Base-by-base conservation (phyloP, 2,329 filamentous ascomycete species). In the Apiospora sp. region DNA sequence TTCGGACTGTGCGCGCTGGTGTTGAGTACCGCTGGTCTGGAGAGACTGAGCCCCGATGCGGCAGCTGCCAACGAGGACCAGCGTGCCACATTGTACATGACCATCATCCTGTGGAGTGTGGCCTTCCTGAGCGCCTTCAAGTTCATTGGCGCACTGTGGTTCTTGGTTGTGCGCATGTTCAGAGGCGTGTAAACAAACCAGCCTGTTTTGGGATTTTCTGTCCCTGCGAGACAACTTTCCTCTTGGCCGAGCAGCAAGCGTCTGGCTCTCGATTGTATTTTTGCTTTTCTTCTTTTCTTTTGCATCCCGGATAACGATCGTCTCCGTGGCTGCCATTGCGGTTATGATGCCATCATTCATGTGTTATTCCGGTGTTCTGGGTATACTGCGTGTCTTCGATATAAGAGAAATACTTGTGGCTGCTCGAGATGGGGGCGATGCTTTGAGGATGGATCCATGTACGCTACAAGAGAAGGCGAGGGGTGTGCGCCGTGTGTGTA, bases 141-240 rank as follows among this genome's bases (percentile, higher is more conserved):
- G 81, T 98, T 98, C 78, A 84, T 95, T 34, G 95, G 95, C 3
- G 94, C 94, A 0, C 87, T 94, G 83, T 98, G 95, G 94, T 98
- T 98, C 85, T 88, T 99, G 86, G 88, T 98, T 77, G 92, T 96
- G 72, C 88, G 95, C 78, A 89, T 97, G 90, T 96, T 97, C 82
- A 90, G 94, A 75, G 91, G 91, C 76, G 91, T 92, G 72, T 92
- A 64, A 34, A 64, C 34, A 6, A 27, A 19, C 37, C 27, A n/a
- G 34, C 13, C 34, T 24, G 12, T 7, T 8, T 51, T 51, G 8
- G 49, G n/a, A 2, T 3, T 51, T 27, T 14, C n/a, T 51, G n/a
- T 14, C 24, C 49, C n/a, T 24, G 34, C 13, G 14, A 19, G n/a
- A 41, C 30, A 41, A 19, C 13, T 22, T 16, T 10, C 30, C 41